These are phyloP conservation scores for Tetraselmis striata DNA, from an alignment of 139 green algal species.

Conservation along the genomic window DNA sequence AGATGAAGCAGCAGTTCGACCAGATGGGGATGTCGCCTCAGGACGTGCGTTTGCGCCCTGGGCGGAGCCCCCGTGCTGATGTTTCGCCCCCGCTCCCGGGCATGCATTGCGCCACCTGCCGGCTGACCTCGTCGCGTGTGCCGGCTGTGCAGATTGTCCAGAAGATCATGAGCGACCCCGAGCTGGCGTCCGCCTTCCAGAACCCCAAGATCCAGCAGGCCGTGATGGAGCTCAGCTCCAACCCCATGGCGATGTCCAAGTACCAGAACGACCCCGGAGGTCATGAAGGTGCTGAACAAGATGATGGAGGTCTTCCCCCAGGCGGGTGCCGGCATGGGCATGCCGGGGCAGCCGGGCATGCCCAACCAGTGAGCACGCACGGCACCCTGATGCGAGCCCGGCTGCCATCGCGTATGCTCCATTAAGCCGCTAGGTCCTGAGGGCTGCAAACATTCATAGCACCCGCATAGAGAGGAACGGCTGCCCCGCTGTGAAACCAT, in stretches of 20 bases:
- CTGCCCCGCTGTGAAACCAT: too few relatives aligned
- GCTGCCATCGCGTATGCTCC: too few relatives aligned
- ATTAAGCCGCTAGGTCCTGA: too few relatives aligned
- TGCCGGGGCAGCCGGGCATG: neutral
- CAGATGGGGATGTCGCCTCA: constrained; percentile 68
- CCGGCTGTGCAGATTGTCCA: neutral
- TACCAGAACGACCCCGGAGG: constrained; percentile 76
- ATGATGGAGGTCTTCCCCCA: constrained; percentile 46
- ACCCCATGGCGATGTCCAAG: constrained; percentile 77
- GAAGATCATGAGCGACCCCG: constrained; percentile 68
- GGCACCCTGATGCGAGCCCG: too few relatives aligned
- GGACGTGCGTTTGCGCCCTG: constrained; percentile 64
- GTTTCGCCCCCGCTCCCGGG: neutral
- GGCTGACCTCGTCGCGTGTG: neutral
- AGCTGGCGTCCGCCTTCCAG: constrained; percentile 64
- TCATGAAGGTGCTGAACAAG: constrained; percentile 60
- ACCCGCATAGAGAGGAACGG: too few relatives aligned
- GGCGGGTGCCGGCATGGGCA: constrained; percentile 12
- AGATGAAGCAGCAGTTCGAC: constrained; percentile 53
- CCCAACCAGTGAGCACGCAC: too few relatives aligned
- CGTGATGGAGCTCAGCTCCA: constrained; percentile 72
- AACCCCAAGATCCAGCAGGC: constrained; percentile 71
- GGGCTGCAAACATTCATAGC: too few relatives aligned
- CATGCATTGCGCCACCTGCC: neutral
- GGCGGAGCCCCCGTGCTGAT: neutral